Conservation (phyloP, 2,329 filamentous ascomycete genomes). For the Xenoacremonium recifei region DNA sequence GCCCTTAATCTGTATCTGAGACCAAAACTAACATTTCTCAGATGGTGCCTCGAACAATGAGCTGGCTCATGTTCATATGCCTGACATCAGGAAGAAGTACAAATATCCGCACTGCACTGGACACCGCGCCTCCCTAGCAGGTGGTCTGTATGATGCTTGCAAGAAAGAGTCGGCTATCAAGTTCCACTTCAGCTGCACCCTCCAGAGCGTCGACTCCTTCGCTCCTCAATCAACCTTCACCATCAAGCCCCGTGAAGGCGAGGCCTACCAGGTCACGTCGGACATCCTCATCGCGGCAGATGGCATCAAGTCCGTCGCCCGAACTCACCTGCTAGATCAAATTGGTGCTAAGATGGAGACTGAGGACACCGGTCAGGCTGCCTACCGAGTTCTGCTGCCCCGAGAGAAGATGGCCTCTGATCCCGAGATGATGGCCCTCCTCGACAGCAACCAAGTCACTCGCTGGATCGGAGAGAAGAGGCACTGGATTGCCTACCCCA, state of each 20-base stretch:
- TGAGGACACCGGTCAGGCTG: slow-evolving; percentile 71
- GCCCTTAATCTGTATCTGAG: no score
- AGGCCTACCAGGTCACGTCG: slow-evolving; percentile 52
- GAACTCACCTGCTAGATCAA: slow-evolving; percentile 52
- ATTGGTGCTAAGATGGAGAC: slow-evolving; percentile 53
- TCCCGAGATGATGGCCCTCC: slow-evolving; percentile 64
- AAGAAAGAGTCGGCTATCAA: slow-evolving; percentile 59
- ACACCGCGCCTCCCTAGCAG: slow-evolving; percentile 71
- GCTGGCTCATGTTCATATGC: slow-evolving; percentile 68
- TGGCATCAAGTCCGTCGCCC: slow-evolving; percentile 53
- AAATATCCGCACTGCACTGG: slow-evolving; percentile 78
- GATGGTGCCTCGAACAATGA: slow-evolving; percentile 69
- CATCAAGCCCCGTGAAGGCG: slow-evolving; percentile 54
- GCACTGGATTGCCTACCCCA: slow-evolving; percentile 77
- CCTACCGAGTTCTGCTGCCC: slow-evolving; percentile 75
- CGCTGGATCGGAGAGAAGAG: slow-evolving; percentile 75
- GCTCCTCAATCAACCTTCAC: slow-evolving; percentile 59
- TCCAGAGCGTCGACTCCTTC: slow-evolving; percentile 58
- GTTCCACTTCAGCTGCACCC: slow-evolving; percentile 64
- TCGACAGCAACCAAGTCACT: slow-evolving; percentile 66
- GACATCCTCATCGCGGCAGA: slow-evolving; percentile 55
- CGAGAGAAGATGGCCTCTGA: slow-evolving; percentile 65
- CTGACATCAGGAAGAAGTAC: slow-evolving; percentile 66
- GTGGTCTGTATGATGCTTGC: slow-evolving; percentile 69
- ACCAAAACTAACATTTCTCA: slow-evolving; percentile 21